A percentile compares a stretch with the other conserved stretches of the same genome.
Evolutionary conservation across 73 alveolate species (phyloP).

Genomic region (Uronychia binucleata): DNA sequence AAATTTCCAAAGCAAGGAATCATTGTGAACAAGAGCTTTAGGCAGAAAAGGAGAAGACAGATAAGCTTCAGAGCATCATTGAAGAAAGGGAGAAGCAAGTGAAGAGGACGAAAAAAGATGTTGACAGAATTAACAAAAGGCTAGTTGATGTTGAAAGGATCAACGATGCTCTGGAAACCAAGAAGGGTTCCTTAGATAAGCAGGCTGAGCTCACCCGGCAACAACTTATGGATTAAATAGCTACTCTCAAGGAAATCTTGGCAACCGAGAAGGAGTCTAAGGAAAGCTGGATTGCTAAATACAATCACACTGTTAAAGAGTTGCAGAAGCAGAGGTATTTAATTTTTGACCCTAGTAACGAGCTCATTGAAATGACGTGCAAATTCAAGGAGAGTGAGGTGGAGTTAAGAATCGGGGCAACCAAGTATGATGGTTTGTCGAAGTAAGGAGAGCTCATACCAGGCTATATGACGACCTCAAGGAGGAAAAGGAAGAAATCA

Average conservation of each 20-base stretch:
- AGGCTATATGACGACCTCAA: neutral
- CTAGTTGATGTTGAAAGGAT: conserved; percentile 32
- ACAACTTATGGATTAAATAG: conserved; percentile 47
- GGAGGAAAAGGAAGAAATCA: neutral
- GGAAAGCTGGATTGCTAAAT: conserved; percentile 66
- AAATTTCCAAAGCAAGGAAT: conserved; percentile 53
- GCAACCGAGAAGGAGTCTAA: conserved; percentile 59
- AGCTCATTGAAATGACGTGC: neutral
- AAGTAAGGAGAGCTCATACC: neutral
- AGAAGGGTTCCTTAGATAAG: conserved; percentile 41
- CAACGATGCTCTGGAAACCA: conserved; percentile 42
- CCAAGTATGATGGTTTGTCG: neutral
- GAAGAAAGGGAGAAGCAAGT: conserved; percentile 42
- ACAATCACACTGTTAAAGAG: conserved; percentile 27
- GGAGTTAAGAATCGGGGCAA: neutral
- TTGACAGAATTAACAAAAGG: conserved; percentile 41
- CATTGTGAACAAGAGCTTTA: conserved; percentile 36
- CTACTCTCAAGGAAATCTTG: conserved; percentile 48
- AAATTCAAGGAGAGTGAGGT: neutral
- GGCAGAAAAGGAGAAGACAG: conserved; percentile 39
- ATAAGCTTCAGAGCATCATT: conserved; percentile 42
- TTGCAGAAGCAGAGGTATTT: neutral
- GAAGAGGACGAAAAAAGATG: conserved; percentile 27
- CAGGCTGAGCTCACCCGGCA: conserved; percentile 60
- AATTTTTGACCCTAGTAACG: neutral